Base-by-base conservation (phyloP, 2,329 filamentous ascomycete genomes). In the Neopestalotiopsis sp. region DNA sequence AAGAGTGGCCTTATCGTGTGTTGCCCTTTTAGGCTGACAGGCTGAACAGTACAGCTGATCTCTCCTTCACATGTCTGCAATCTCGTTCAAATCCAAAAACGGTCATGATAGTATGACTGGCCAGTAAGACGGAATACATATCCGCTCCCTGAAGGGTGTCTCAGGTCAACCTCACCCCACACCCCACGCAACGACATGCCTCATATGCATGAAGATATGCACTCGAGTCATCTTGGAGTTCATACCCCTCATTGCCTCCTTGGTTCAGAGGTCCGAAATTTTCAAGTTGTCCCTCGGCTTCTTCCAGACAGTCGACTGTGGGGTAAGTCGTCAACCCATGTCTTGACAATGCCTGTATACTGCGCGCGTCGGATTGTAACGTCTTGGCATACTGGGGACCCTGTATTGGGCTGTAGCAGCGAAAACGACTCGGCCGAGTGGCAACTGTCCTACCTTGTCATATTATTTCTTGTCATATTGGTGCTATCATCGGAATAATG, bases 201-300 rank as follows among this genome's bases (percentile, higher is more conserved):
- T 53, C 45, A 24, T 20, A 14, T 53, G 45, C 45, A 53, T 53
- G 45, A 24, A n/a, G n/a, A 53, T 53, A 53, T 53, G 45, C 45
- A 7, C 3, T 53, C 45, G 45, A 53, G n/a, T 49, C 45, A n/a
- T n/a, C 17, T 53, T 53, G 45, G 45, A 53, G 45, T 17, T 12
- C 57, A 59, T 59, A 59, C 57, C 57, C 57, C 57, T 59, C 57
- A 59, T 24, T 59, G 4, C 13, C 24, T n/a, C 57, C 57, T 59
- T 5, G 30, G 10, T 28, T 38, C 3, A 13, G 28, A 59, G 14
- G 30, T 30, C 24, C 24, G 24, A 59, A 30, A 7, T 12, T 34
- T 7, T 34, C 13, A 12, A 34, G 24, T 30, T 24, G 57, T 30
- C 57, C 57, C 57, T 59, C 57, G 57, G 57, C 57, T 59, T 34